Evolutionary conservation across 1,139 yeast species (phyloP), one percentile per base, ranked within the genome.

Genomic region (Pichia sp.): DNA sequence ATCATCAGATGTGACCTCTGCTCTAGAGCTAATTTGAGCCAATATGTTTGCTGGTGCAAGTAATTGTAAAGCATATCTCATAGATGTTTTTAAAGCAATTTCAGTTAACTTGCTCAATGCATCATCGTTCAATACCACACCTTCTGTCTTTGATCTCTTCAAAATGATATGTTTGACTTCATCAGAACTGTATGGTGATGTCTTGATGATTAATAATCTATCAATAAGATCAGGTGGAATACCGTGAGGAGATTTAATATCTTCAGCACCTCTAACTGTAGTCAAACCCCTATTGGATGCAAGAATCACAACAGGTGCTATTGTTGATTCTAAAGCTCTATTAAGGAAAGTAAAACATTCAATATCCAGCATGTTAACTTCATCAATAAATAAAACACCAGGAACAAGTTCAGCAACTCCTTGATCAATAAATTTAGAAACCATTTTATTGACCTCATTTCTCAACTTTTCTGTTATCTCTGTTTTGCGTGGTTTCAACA

Each of bases 331-430:
- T 49, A 91, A 71, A 6, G 98, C 98, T 52, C 94, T 76, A 66
- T 91, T 91, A 57, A 91, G 71, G 62, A 85, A 91, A 5, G 98
- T 86, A 69, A 91, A 91, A 56, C 93, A 83, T 67, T 91, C 98
- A 49, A 91, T 79, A 60, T 91, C 98, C 55, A 91, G 74, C 98
- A 91, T 91, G 67, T 91, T 91, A 23, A 89, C 98, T 66, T 91
- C 98, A 63, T 91, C 98, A 55, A 91, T 91, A 64, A 91, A 91
- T 58, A 91, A 70, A 25, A 91, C 99, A 56, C 99, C 99, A 1
- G 99, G 99, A 45, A 91, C 89, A 44, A 91, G 72, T 66, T 91
- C 99, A 15, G 99, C 99, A 44, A 91, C 86, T 48, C 98, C 98
- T 67, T 91, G 97, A 61, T 89, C 96, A 46, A 91, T 89, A 64